These are phyloP conservation scores for Triticum aestivum DNA, from an alignment of 176 grass and related monocot genomes.

Conservation along the genomic window DNA sequence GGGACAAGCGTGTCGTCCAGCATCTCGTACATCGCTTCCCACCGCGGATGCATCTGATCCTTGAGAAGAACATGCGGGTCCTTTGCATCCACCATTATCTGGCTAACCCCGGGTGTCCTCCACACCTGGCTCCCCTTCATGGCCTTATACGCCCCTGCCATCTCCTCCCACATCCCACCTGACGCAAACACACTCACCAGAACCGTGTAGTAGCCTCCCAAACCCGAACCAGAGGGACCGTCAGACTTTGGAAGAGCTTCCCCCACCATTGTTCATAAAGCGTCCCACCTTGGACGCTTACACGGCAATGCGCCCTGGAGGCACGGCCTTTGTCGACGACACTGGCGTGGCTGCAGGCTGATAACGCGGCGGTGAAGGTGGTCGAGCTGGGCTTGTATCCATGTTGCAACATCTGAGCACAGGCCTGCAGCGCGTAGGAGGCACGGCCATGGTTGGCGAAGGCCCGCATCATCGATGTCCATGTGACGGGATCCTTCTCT, in stretches of 20 bases:
- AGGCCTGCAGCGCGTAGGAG: slow-evolving; percentile 29
- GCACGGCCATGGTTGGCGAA: slow-evolving; percentile 63
- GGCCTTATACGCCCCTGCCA: slow-evolving; percentile 39
- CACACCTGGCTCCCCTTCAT: slow-evolving; percentile 49
- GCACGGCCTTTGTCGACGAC: slow-evolving; percentile 45
- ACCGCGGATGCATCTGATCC: slow-evolving; percentile 39
- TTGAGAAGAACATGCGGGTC: slow-evolving; percentile 47
- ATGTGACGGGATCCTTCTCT: slow-evolving; percentile 59
- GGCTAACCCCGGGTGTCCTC: slow-evolving; percentile 40
- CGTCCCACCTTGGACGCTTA: too few relatives aligned
- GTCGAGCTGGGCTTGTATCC: slow-evolving; percentile 57
- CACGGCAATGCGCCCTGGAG: too few relatives aligned
- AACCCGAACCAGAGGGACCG: slow-evolving; percentile 8
- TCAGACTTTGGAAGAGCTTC: slow-evolving; percentile 27
- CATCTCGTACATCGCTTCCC: slow-evolving; percentile 44
- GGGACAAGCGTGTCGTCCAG: slow-evolving; percentile 44
- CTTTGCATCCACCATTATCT: slow-evolving; percentile 33
- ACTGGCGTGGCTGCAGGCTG: not conserved
- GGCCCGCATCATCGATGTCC: slow-evolving; percentile 67
- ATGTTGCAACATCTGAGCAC: slow-evolving; percentile 50
- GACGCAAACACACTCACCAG: slow-evolving; percentile 50
- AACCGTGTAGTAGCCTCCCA: slow-evolving; percentile 36
- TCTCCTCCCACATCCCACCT: slow-evolving; percentile 31
- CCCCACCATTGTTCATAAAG: not conserved
- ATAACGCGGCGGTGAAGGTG: slow-evolving; percentile 39